phyloP scores from a whole-genome alignment of 495 filamentous ascomycete genomes.

The Lasiosphaeria ovina region DNA sequence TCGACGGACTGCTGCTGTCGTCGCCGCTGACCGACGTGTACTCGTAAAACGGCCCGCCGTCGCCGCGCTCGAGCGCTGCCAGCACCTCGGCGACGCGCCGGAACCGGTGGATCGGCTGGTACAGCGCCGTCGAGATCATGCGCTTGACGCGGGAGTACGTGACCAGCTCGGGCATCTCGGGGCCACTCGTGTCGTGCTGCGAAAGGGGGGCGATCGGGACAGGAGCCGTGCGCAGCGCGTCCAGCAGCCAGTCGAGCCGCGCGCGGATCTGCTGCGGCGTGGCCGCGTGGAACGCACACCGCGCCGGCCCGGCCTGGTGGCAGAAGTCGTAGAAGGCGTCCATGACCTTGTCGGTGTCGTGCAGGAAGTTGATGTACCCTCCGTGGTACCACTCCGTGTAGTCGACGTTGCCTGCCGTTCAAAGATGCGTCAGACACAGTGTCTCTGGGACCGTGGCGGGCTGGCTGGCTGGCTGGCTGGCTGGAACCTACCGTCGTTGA shows the following conservation, averaged over 20 bases:
- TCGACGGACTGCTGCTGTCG: conserved; percentile 21
- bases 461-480: background rate
- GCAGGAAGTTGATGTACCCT: conserved; percentile 46
- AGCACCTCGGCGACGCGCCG: conserved; percentile 54
- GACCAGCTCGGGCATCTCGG: conserved; percentile 39
- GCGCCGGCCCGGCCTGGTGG: conserved; percentile 45
- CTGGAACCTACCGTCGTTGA: conserved; percentile 44
- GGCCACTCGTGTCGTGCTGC: conserved; percentile 7
- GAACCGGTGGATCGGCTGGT: conserved; percentile 61
- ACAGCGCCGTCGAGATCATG: conserved; percentile 51
- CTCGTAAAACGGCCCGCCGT: conserved; percentile 52
- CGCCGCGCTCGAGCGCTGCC: conserved; percentile 50
- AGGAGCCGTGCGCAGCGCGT: conserved; percentile 46
- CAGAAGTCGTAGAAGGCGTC: conserved; percentile 54
- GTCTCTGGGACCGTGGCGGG: conserved; percentile 7
- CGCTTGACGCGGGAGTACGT: conserved; percentile 43
- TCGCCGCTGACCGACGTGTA: conserved; percentile 39
- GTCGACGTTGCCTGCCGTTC: conserved; percentile 41
- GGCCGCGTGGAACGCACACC: conserved; percentile 46
- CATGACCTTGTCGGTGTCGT: conserved; percentile 55
- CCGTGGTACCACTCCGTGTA: conserved; percentile 48
- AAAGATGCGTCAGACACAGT: background rate
- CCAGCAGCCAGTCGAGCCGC: conserved; percentile 42
- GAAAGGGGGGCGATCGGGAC: conserved; percentile 40
- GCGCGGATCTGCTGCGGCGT: conserved; percentile 42